Evolutionary conservation across 2,329 filamentous ascomycete genomes (phyloP).

Genomic region (Incumbomyces lentus): DNA sequence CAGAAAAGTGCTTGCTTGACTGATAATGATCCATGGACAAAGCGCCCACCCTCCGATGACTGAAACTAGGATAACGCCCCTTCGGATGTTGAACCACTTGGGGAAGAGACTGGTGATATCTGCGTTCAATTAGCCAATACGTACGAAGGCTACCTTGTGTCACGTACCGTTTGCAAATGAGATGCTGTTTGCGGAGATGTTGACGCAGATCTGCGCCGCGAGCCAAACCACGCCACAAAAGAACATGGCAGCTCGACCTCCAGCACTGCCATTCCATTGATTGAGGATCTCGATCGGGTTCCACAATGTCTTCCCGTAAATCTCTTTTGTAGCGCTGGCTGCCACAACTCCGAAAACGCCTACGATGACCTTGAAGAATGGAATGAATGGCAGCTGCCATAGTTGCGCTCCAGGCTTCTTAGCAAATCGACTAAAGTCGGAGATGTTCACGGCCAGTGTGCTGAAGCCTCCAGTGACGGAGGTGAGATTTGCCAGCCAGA

Average conservation of each 20-base stretch:
- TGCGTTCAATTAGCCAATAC: constrained; percentile 41
- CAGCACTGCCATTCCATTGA: constrained; percentile 23
- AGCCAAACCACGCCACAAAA: constrained; percentile 46
- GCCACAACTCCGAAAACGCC: constrained; percentile 46
- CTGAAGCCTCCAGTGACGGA: constrained; percentile 24
- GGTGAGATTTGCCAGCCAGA: constrained; percentile 17
- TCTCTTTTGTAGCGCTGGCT: constrained; percentile 36
- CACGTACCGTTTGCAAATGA: constrained; percentile 39
- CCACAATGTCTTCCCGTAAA: constrained; percentile 30
- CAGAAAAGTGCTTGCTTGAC: constrained; percentile 31
- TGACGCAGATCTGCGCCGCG: constrained; percentile 45
- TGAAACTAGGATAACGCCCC: constrained; percentile 31
- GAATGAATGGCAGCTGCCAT: constrained; percentile 29
- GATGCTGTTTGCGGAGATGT: constrained; percentile 44
- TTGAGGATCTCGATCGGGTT: constrained; percentile 34
- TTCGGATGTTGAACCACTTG: constrained; percentile 42
- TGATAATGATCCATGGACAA: constrained; percentile 39
- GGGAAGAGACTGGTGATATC: constrained; percentile 45
- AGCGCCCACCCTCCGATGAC: constrained; percentile 33
- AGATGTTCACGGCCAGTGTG: constrained; percentile 39
- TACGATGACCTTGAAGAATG: constrained; percentile 41
- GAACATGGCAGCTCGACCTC: constrained; percentile 33
- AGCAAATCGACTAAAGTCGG: constrained; percentile 42
- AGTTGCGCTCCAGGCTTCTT: constrained; percentile 7
- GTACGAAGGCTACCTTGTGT: constrained; percentile 44